Conservation (phyloP, 2,329 filamentous ascomycete species). For the Mollisia scopiformis region DNA sequence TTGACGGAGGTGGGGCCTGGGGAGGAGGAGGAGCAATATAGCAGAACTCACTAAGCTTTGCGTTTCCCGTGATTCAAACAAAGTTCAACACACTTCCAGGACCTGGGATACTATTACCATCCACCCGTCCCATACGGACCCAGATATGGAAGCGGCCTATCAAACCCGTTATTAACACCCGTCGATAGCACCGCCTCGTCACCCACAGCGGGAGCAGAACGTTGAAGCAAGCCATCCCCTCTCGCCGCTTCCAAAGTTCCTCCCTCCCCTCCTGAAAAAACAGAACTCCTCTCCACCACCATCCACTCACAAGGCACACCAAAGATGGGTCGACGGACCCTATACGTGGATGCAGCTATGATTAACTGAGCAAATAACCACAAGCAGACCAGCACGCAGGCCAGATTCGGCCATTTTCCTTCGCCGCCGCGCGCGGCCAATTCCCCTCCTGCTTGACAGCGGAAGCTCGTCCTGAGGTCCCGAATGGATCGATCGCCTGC, state of each 20-base stretch:
- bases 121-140: background rate
- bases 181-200: background rate
- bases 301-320: background rate
- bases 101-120: too few species aligned
- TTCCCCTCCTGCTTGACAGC: too few species aligned
- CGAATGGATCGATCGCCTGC: too few species aligned
- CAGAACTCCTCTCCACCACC: background rate
- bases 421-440: background rate
- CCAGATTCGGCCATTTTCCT: background rate
- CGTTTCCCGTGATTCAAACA: background rate
- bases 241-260: background rate
- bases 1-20: background rate
- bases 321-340: background rate
- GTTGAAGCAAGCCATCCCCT: background rate
- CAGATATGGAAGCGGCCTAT: background rate
- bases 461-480: background rate
- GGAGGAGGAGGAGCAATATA: background rate
- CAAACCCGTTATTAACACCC: constrained; percentile 1
- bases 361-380: background rate
- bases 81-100: background rate
- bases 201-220: background rate
- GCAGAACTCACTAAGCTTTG: background rate
- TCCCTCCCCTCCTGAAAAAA: background rate
- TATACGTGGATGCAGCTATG: background rate
- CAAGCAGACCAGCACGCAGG: too few species aligned